A percentile compares a stretch with the other conserved stretches of the same genome.
These are phyloP conservation scores for Acidomyces sp. DNA, from an alignment of 495 filamentous ascomycete species.

Conservation along the genomic window DNA sequence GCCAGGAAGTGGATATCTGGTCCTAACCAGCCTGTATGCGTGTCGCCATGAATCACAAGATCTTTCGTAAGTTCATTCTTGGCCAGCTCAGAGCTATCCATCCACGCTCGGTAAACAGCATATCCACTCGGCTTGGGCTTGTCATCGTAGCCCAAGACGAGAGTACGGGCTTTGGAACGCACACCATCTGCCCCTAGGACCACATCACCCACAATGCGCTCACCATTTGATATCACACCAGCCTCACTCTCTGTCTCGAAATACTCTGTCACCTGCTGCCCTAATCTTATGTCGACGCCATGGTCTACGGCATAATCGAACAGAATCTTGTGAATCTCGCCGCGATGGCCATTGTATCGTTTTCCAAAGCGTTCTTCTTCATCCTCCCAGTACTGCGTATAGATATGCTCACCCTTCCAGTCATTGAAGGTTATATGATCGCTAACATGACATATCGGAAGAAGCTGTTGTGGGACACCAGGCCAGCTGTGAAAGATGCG, in stretches of 20 bases:
- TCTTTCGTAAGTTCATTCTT: constrained; percentile 23
- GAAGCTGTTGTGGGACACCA: constrained; percentile 37
- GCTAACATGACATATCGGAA: constrained; percentile 38
- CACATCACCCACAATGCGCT: constrained; percentile 40
- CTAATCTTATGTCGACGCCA: constrained; percentile 44
- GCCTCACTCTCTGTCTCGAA: constrained; percentile 44
- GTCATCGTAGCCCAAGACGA: constrained; percentile 51
- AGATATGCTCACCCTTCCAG: constrained; percentile 32
- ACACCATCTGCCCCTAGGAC: constrained; percentile 54
- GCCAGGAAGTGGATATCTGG: constrained; percentile 29
- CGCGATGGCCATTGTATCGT: constrained; percentile 48
- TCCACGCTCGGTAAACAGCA: constrained; percentile 37
- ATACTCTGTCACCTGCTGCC: constrained; percentile 44
- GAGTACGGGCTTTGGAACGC: constrained; percentile 43
- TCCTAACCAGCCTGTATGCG: constrained; percentile 24
- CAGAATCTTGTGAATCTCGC: constrained; percentile 48
- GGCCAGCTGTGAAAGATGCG: constrained; percentile 45
- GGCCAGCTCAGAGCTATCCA: constrained; percentile 20
- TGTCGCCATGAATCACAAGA: constrained; percentile 22
- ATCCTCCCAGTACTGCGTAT: constrained; percentile 26
- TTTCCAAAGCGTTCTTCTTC: constrained; percentile 31
- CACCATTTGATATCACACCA: constrained; percentile 41
- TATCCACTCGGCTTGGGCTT: constrained; percentile 47
- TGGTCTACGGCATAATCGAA: constrained; percentile 42
- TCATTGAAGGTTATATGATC: constrained; percentile 33